Percentiles rank a stretch among this genome's conserved stretches.
These are phyloP conservation scores for Pneumocystis carinii DNA, from an alignment of 1,139 yeast species.

Conservation along the genomic window DNA sequence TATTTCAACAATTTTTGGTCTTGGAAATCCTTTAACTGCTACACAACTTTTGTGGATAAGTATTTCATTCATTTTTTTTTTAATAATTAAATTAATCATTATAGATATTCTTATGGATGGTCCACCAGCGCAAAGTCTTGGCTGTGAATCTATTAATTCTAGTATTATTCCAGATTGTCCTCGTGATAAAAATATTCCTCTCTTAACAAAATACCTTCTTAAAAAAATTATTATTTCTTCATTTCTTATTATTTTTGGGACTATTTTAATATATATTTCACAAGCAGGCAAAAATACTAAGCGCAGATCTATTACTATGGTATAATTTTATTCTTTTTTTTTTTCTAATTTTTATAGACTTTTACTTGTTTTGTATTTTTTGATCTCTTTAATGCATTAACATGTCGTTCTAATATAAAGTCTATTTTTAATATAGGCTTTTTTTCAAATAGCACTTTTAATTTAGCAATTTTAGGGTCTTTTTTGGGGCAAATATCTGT, in stretches of 20 bases:
- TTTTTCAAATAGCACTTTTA: slow-evolving; percentile 72
- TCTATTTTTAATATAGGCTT: slow-evolving; percentile 66
- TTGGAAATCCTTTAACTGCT: slow-evolving; percentile 93
- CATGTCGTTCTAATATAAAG: slow-evolving; percentile 78
- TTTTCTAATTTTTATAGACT: slow-evolving; percentile 32
- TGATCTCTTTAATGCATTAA: slow-evolving; percentile 89
- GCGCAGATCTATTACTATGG: neutral
- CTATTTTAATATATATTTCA: slow-evolving; percentile 64
- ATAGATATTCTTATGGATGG: slow-evolving; percentile 90
- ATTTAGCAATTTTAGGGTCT: slow-evolving; percentile 81
- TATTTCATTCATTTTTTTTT: neutral
- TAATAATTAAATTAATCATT: neutral
- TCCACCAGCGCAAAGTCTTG: slow-evolving; percentile 95
- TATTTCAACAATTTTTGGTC: slow-evolving; percentile 64
- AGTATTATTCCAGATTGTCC: slow-evolving; percentile 94
- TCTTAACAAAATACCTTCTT: slow-evolving; percentile 53
- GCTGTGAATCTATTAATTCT: slow-evolving; percentile 93
- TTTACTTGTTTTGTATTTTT: slow-evolving; percentile 88
- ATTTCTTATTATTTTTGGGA: slow-evolving; percentile 53
- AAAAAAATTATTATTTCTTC: slow-evolving; percentile 67
- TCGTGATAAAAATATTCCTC: slow-evolving; percentile 67
- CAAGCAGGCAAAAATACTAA: slow-evolving; percentile 60
- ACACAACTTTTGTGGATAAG: slow-evolving; percentile 93
- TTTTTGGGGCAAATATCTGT: slow-evolving; percentile 86
- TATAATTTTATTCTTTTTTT: neutral